Conservation (phyloP, 176 grass and related monocot genomes). For the Hordeum vulgare region DNA sequence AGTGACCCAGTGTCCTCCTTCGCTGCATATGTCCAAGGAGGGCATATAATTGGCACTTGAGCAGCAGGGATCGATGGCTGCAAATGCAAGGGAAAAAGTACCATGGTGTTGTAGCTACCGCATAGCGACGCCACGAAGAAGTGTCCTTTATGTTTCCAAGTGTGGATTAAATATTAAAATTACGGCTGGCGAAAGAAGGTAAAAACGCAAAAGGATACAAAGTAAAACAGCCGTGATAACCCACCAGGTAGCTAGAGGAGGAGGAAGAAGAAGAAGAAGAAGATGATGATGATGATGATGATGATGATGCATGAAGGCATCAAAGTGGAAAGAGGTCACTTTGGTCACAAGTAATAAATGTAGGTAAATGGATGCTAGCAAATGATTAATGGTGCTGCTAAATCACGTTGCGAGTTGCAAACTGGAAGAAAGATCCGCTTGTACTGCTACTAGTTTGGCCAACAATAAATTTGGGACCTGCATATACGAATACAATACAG, state of each 20-base stretch:
- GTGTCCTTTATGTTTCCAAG: constrained; percentile 21
- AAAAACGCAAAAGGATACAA: constrained; percentile 13
- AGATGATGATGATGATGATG: not conserved
- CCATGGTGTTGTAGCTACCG: not conserved
- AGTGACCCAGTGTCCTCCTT: not conserved
- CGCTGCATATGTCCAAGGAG: not conserved
- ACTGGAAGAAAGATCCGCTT: not conserved
- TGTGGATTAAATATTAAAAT: constrained; percentile 1
- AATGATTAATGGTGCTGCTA: too few species aligned
- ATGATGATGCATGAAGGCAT: not conserved
- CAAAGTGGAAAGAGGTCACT: constrained; percentile 27
- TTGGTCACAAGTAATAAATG: not conserved
- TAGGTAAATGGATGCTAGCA: not conserved
- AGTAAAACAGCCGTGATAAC: constrained; percentile 22
- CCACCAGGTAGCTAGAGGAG: not conserved
- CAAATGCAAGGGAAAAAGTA: not conserved
- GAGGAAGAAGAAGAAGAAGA: too few species aligned
- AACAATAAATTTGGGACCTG: not conserved
- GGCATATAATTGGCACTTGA: not conserved
- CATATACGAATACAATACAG: not conserved
- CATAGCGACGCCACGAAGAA: not conserved
- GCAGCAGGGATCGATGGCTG: not conserved
- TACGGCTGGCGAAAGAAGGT: not conserved
- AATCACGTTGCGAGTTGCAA: not conserved
- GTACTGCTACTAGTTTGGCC: not conserved